Evolutionary conservation across 768 basidiomycete genomes (phyloP).

Genomic region (Macrolepiota dolichaula): DNA sequence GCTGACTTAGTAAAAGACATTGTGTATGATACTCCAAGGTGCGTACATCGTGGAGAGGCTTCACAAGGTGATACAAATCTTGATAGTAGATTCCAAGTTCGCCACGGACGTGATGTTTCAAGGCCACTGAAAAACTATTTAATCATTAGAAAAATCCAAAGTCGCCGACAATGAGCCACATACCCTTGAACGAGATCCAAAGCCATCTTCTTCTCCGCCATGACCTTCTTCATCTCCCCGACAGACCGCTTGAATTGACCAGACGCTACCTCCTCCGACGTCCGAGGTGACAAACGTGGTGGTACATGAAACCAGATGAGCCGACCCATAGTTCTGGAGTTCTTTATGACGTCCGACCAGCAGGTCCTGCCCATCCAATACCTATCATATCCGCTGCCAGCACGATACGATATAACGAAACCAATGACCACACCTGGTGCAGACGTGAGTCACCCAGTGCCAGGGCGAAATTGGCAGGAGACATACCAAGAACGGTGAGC

Average conservation of each 20-base stretch:
- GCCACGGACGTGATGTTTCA: slow-evolving; percentile 63
- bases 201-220: slow-evolving; percentile 61
- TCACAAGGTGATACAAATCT: slow-evolving; percentile 55
- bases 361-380: slow-evolving; percentile 56
- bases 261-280: slow-evolving; percentile 30
- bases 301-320: slow-evolving; percentile 65
- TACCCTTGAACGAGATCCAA: slow-evolving; percentile 58
- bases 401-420: slow-evolving; percentile 67
- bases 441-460: not conserved
- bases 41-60: slow-evolving; percentile 52
- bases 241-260: slow-evolving; percentile 28
- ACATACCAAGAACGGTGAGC: slow-evolving; percentile 57
- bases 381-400: slow-evolving; percentile 61
- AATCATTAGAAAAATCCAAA: not conserved
- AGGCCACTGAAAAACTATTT: slow-evolving; percentile 47
- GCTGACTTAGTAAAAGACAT: not conserved
- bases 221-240: slow-evolving; percentile 45
- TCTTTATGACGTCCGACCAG: slow-evolving; percentile 57
- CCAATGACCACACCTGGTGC: slow-evolving; percentile 47
- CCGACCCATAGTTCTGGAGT: slow-evolving; percentile 44
- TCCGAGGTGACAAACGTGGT: slow-evolving; percentile 39
- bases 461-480: not conserved
- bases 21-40: not conserved
- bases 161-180: slow-evolving; percentile 13
- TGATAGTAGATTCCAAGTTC: slow-evolving; percentile 61